These are phyloP conservation scores for Rhizoclosmatium sp. DNA, from an alignment of 192 early-diverging fungal genomes.

Conservation along the genomic window DNA sequence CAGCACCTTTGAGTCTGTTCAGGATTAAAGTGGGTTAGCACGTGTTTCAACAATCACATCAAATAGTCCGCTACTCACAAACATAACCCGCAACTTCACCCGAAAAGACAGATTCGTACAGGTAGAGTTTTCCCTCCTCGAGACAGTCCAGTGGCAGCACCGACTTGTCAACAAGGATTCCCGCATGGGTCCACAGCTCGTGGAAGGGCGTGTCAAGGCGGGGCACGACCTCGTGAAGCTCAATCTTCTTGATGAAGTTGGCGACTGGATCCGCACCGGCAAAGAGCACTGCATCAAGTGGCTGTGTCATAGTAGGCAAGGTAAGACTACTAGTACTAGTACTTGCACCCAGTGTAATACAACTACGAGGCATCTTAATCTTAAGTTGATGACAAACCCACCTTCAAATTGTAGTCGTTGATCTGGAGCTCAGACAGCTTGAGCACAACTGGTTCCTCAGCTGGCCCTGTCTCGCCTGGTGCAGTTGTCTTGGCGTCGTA, in stretches of 20 bases:
- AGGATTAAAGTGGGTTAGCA: not conserved
- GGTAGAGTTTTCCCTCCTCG: conserved; percentile 43
- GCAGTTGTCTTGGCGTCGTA: too few species aligned
- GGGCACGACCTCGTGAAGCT: conserved; percentile 30
- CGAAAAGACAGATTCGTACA: conserved; percentile 44
- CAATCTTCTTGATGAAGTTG: conserved; percentile 41
- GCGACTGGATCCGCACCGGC: conserved; percentile 10
- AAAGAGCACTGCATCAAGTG: not conserved
- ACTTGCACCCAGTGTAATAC: not conserved
- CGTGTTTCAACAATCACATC: not conserved
- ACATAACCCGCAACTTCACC: conserved; percentile 31
- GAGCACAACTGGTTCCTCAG: not conserved
- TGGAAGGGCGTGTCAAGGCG: conserved; percentile 16
- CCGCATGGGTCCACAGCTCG: conserved; percentile 45
- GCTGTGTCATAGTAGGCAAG: not conserved
- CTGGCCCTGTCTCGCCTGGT: too few species aligned
- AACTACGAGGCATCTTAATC: not conserved
- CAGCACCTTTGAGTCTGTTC: conserved; percentile 14
- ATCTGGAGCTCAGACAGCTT: not conserved
- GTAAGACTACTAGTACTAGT: too few species aligned
- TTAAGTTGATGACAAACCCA: not conserved
- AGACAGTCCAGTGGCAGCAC: conserved; percentile 50
- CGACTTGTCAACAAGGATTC: conserved; percentile 42
- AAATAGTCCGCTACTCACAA: conserved; percentile 19
- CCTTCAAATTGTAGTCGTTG: not conserved